Percentiles rank a stretch among this genome's conserved stretches.
These are phyloP conservation scores for Andrographis paniculata DNA, from an alignment of 305 asterid genomes.

Conservation along the genomic window DNA sequence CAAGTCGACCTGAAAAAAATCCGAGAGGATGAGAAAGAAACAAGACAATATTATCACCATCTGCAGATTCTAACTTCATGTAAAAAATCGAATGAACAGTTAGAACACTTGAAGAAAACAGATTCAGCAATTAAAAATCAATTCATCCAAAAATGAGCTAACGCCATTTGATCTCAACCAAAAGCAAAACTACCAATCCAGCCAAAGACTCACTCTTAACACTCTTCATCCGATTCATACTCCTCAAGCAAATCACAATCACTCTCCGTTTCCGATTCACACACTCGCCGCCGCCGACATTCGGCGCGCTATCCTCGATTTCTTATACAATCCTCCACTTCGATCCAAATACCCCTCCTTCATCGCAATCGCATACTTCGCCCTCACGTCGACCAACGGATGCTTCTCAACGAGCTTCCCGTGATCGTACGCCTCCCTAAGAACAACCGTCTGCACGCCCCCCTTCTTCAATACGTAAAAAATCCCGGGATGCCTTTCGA, in stretches of 20 bases:
- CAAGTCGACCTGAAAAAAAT: constrained; percentile 94
- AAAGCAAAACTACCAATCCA: neutral
- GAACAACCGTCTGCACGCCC: constrained; percentile 65
- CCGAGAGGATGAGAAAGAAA: too few relatives aligned
- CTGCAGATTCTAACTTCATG: too few relatives aligned
- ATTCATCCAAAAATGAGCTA: too few relatives aligned
- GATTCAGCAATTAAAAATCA: neutral
- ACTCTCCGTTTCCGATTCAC: constrained; percentile 41
- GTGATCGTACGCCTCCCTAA: constrained; percentile 69
- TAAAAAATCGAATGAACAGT: too few relatives aligned
- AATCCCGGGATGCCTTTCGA: constrained; percentile 65
- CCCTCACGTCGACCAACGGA: constrained; percentile 54
- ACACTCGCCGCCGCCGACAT: constrained; percentile 15
- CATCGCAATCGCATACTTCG: constrained; percentile 53
- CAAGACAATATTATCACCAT: too few relatives aligned
- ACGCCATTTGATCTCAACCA: neutral
- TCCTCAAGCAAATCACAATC: constrained; percentile 39
- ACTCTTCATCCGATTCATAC: constrained; percentile 49
- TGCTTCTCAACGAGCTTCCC: constrained; percentile 45
- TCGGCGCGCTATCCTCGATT: constrained; percentile 17
- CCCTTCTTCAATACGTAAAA: constrained; percentile 75
- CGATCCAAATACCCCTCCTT: constrained; percentile 58
- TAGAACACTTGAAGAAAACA: neutral
- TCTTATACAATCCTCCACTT: constrained; percentile 64
- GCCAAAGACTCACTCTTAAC: constrained; percentile 1